phyloP scores from a whole-genome alignment of 2,329 filamentous ascomycete species.

The Coniochaeta sp. region DNA sequence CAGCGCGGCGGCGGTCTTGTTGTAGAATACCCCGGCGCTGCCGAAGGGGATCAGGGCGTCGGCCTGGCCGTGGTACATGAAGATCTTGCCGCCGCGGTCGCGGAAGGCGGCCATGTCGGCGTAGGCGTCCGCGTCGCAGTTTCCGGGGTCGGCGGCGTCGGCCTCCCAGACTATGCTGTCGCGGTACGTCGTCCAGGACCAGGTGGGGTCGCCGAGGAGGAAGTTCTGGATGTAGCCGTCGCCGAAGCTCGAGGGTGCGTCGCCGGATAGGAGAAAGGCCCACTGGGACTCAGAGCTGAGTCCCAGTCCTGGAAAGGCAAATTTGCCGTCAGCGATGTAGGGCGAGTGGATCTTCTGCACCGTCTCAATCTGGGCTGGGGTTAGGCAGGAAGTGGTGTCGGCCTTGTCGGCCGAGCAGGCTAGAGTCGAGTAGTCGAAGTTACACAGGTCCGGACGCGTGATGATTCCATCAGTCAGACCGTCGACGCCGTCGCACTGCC shows the following conservation, averaged over 20 bases:
- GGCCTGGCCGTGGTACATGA: constrained; percentile 37
- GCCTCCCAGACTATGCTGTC: neutral
- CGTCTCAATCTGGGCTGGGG: constrained; percentile 7
- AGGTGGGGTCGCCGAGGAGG: neutral
- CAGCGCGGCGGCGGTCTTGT: constrained; percentile 31
- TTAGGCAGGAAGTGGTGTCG: constrained; percentile 22
- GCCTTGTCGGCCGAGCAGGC: constrained; percentile 19
- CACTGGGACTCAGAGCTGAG: neutral
- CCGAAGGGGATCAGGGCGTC: constrained; percentile 31
- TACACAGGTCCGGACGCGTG: constrained; percentile 35
- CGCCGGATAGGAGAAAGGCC: neutral
- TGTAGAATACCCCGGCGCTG: constrained; percentile 26
- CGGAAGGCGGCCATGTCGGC: constrained; percentile 27
- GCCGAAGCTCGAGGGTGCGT: neutral
- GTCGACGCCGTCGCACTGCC: constrained; percentile 43
- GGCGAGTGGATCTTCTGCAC: constrained; percentile 5
- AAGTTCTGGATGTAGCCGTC: constrained; percentile 1
- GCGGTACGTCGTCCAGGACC: neutral
- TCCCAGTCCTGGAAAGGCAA: constrained; percentile 5
- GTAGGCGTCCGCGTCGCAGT: constrained; percentile 23
- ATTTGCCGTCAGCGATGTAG: constrained; percentile 2
- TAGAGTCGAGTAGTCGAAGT: constrained; percentile 29
- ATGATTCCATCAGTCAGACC: constrained; percentile 42
- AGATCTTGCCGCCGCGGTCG: constrained; percentile 31
- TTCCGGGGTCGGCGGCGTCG: neutral